Evolutionary conservation across 352 stramenopile genomes (phyloP).

Genomic region (Phytopythium oedochilum): DNA sequence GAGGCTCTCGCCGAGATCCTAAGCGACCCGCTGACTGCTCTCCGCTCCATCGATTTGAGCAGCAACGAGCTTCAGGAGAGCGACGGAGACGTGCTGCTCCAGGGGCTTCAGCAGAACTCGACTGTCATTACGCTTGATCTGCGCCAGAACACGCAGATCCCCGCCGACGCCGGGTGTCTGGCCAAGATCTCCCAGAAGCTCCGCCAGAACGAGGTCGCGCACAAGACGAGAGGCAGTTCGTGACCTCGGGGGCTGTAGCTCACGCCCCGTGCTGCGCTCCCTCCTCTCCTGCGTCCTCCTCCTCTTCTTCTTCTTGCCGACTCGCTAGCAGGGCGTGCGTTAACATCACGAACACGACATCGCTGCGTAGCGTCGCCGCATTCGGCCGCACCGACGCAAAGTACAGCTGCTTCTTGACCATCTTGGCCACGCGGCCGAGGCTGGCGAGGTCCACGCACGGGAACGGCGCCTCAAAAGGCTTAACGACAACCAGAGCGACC

Average conservation of each 20-base stretch:
- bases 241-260: neutral
- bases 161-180: conserved; percentile 45
- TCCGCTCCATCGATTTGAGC: conserved; percentile 80
- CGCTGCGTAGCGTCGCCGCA: neutral
- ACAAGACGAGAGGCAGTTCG: conserved; percentile 22
- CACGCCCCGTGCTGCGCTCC: neutral
- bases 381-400: conserved; percentile 32
- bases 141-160: conserved; percentile 71
- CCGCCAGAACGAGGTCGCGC: conserved; percentile 66
- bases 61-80: conserved; percentile 69
- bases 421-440: conserved; percentile 63
- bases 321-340: conserved; percentile 52
- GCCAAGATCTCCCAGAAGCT: conserved; percentile 70
- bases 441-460: conserved; percentile 46
- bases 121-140: conserved; percentile 66
- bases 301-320: conserved; percentile 19
- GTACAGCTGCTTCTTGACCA: conserved; percentile 67
- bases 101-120: conserved; percentile 58
- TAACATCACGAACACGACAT: conserved; percentile 54
- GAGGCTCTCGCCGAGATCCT: conserved; percentile 72
- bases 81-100: conserved; percentile 50
- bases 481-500: conserved; percentile 47
- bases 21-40: conserved; percentile 42
- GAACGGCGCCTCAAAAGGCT: conserved; percentile 36
- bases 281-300: neutral